Percentiles rank a stretch among this genome's conserved stretches.
phyloP scores from a whole-genome alignment of 148 eudicot genomes.

The Cornus suecica region DNA sequence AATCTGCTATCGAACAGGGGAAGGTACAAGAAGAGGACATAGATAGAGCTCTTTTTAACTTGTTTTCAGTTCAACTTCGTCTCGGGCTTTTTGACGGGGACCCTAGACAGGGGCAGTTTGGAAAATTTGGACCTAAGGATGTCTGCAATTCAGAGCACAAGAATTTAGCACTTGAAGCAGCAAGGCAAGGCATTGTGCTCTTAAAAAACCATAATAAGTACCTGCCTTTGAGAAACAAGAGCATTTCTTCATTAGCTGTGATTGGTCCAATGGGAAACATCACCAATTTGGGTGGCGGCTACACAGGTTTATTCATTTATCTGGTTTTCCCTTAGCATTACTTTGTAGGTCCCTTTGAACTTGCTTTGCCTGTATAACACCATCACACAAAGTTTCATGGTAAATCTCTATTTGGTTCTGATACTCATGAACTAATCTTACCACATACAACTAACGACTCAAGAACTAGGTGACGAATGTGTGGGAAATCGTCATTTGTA shows the following conservation, averaged over 20 bases:
- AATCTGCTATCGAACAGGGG: conserved; percentile 67
- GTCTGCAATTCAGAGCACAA: conserved; percentile 71
- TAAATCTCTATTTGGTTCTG: background rate
- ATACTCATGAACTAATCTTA: background rate
- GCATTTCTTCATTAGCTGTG: conserved; percentile 59
- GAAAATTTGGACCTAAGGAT: conserved; percentile 57
- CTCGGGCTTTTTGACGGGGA: conserved; percentile 82
- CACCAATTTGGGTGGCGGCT: conserved; percentile 67
- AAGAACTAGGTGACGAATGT: background rate
- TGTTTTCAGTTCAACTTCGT: conserved; percentile 69
- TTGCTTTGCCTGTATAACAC: background rate
- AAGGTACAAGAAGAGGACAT: conserved; percentile 66
- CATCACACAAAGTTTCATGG: background rate
- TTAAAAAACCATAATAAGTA: conserved; percentile 70
- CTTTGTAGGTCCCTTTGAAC: background rate
- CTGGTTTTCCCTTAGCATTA: background rate
- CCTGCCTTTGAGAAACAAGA: conserved; percentile 58
- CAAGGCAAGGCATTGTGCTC: conserved; percentile 89
- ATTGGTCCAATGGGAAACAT: conserved; percentile 83
- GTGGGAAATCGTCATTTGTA: background rate
- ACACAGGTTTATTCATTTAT: conserved; percentile 57
- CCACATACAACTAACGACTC: background rate
- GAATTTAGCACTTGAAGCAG: conserved; percentile 80
- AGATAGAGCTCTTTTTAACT: conserved; percentile 74
- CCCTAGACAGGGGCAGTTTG: conserved; percentile 49